These are phyloP conservation scores for Eucalyptus victrix DNA, from an alignment of 345 rosid species.

Conservation along the genomic window DNA sequence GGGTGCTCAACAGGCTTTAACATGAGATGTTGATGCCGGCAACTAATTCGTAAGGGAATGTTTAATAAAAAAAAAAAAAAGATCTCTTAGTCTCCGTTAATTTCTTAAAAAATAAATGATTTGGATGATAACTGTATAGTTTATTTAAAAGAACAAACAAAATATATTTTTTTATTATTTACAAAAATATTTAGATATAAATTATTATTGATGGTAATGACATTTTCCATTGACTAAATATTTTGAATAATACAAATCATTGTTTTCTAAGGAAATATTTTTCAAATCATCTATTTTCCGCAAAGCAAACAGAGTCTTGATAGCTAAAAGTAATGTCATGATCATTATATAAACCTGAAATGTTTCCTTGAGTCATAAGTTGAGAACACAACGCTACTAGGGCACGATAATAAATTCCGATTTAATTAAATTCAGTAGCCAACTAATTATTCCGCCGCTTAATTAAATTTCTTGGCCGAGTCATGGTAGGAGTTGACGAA, in stretches of 20 bases:
- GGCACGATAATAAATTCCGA: neutral
- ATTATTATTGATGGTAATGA: rapidly evolving
- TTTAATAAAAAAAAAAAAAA: neutral
- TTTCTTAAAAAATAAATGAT: rapidly evolving
- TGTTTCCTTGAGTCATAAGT: neutral
- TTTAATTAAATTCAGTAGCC: neutral
- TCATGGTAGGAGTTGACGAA: neutral
- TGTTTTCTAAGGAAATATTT: too few relatives aligned
- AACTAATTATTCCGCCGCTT: neutral
- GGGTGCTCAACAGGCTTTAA: neutral
- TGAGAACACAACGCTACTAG: neutral
- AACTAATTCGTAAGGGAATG: rapidly evolving
- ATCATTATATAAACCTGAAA: neutral
- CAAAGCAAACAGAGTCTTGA: neutral
- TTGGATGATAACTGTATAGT: rapidly evolving
- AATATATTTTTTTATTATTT: rapidly evolving
- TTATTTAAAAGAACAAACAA: neutral
- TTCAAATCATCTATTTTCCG: rapidly evolving
- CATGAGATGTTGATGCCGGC: neutral
- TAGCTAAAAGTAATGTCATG: neutral
- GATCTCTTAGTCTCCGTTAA: rapidly evolving
- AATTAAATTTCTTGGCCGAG: neutral
- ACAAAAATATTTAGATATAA: too few relatives aligned
- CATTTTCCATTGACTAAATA: too few relatives aligned
- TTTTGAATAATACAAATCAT: rapidly evolving